Evolutionary conservation across 306 rosid species (phyloP), one percentile per base, ranked within the genome.

Genomic region (Leucaena leucocephala): DNA sequence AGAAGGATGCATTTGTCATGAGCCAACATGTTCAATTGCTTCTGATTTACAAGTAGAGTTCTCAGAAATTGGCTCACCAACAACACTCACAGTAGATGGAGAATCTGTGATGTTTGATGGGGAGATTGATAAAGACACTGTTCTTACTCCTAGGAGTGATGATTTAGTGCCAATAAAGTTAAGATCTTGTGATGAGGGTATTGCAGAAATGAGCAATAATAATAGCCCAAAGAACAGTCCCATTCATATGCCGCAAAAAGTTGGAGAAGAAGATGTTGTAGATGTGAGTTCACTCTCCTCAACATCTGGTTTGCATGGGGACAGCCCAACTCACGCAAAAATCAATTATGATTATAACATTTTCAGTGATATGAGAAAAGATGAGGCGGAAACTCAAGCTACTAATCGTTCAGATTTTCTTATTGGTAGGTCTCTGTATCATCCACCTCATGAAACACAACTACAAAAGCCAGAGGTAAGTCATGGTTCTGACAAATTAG

Each of bases 1-100:
- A 0, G 85, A 72, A 8, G 81, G 87, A 9, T 74, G 76, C 3
- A 27, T 74, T 64, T 86, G 84, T 77, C 97, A 90, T 50, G 90
- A 91, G 1, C 92, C 88, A 40, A 80, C 94, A 14, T 83, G 58
- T 76, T 96, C 97, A 72, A 88, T 96, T 59, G 98, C 99, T 67
- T 96, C 99, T 77, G 99, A 96, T 55, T 34, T 93, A 72, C 97
- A 96, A 83, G 99, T 96, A 40, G 99, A 93, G 86, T 89, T 91
- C 36, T 96, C 99, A n/a, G 98, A 96, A 55, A 2, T 81, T 44
- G 94, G 94, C 61, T 93, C 99, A 17, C 91, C 88, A 71, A 77
- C 96, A 16, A 74, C 97, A 16, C 80, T 85, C 57, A 87, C 90
- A 45, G 82, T 33, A 2, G 97, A 94, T 72, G 87, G 80, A 76